Base-by-base conservation (phyloP, 441 rosid species). In the Pelargonium cotyledonis region DNA sequence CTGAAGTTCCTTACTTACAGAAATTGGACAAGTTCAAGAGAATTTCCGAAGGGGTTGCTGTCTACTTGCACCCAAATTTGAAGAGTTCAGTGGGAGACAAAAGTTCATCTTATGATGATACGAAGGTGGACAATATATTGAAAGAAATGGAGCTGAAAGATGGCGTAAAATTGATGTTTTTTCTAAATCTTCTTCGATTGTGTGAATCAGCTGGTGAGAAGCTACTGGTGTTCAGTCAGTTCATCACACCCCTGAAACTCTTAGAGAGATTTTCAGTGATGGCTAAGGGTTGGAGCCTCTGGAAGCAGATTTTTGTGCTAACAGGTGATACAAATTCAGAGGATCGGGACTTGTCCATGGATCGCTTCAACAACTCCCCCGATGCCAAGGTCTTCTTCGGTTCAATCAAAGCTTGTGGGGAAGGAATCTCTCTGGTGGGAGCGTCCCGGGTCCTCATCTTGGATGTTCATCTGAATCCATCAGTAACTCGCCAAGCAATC, bases 401-500 rank as follows among this genome's bases (percentile, higher is more conserved):
- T 19, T 94, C 97, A 2, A 94, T 94, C 14, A 89, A 78, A 80
- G 96, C 97, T 0, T 94, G 98, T 60, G 98, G 97, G 11, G 97
- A 94, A 77, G 98, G 98, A 23, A 85, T 94, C 8, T 93, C 97
- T 8, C 47, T 93, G 21, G 97, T 93, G 23, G 98, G 97, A 7
- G 98, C 93, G 38, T 94, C 96, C 0, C 78, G 96, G 2, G 77
- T 91, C 15, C 69, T 94, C 38, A 85, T 94, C 62, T 77, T 91
- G 26, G 98, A 94, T 78, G 95, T 91, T 65, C 98, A 81, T 76
- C 82, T 89, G 3, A 94, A 94, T 80, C 98, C 98, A 5, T 91
- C 98, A 0, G 96, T 94, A 61, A 91, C 97, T 18, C 96, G 91
- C 29, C 96, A 94, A 80, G 97, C 95, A 0, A 85, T 91, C 47